These are phyloP conservation scores for Nepenthes mirabilis DNA, from an alignment of 148 eudicot species.

Conservation along the genomic window DNA sequence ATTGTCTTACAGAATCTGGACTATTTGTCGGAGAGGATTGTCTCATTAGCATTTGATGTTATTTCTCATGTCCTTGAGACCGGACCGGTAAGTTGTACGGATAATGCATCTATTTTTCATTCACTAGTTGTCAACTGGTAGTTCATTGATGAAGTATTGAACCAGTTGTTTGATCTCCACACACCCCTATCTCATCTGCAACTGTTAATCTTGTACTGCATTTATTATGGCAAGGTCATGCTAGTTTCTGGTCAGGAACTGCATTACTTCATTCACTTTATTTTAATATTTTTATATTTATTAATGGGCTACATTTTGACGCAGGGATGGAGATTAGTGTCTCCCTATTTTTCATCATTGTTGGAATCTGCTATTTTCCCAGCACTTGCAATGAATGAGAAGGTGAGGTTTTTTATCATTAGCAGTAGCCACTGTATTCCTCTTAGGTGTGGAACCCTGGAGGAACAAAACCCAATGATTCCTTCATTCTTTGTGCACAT, in stretches of 20 bases:
- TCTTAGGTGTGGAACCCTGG: neutral
- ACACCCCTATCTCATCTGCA: too few species aligned
- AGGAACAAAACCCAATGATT: neutral
- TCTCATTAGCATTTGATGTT: constrained; percentile 67
- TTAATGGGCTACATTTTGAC: constrained; percentile 3
- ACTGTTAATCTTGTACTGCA: too few species aligned
- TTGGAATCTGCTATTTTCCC: constrained; percentile 58
- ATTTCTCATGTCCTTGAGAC: constrained; percentile 69
- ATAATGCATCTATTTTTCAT: constrained; percentile 1
- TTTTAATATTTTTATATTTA: neutral
- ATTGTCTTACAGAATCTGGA: constrained; percentile 45
- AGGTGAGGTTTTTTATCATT: constrained; percentile 27
- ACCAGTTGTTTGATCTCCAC: too few species aligned
- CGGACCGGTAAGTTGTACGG: constrained; percentile 49
- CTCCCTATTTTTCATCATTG: constrained; percentile 60
- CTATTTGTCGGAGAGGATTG: constrained; percentile 47
- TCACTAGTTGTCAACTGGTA: neutral
- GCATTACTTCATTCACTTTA: neutral
- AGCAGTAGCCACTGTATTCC: neutral
- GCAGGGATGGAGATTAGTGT: constrained; percentile 81
- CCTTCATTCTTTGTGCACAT: too few species aligned
- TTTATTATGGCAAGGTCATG: too few species aligned
- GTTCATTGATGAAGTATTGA: too few species aligned
- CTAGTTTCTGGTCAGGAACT: too few species aligned
- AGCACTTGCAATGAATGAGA: constrained; percentile 49